A percentile compares a stretch with the other conserved stretches of the same genome.
These are phyloP conservation scores for Lentinus tigrinus DNA, from an alignment of 768 basidiomycete species.

Conservation along the genomic window DNA sequence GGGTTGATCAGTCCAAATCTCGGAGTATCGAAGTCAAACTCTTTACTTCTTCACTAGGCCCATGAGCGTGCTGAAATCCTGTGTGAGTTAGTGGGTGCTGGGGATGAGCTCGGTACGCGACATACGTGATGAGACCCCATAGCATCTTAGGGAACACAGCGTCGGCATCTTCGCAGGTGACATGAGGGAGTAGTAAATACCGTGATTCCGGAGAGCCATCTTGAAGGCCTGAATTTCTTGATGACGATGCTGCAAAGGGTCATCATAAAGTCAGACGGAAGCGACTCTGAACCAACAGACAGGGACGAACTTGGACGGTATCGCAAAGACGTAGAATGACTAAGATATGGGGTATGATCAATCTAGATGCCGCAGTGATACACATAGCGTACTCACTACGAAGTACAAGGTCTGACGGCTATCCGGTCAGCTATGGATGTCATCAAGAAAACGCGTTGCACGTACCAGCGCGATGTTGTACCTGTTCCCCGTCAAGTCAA, in stretches of 20 bases:
- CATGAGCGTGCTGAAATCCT: slow-evolving; percentile 49
- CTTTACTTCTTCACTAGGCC: slow-evolving; percentile 60
- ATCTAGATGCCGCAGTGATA: slow-evolving; percentile 57
- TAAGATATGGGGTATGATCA: slow-evolving; percentile 14
- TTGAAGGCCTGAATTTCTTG: slow-evolving; percentile 61
- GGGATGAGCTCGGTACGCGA: neutral
- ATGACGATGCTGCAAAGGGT: slow-evolving; percentile 39
- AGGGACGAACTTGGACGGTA: slow-evolving; percentile 57
- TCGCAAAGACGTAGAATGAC: slow-evolving; percentile 65
- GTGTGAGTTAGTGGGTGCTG: neutral
- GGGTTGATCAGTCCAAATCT: no score
- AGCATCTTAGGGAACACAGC: slow-evolving; percentile 35
- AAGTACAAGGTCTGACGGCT: no score
- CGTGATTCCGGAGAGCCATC: slow-evolving; percentile 66
- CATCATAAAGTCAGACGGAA: neutral
- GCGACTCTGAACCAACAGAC: no score
- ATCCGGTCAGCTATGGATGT: no score
- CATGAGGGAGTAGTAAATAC: slow-evolving; percentile 30
- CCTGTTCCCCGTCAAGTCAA: slow-evolving; percentile 52
- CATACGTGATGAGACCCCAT: slow-evolving; percentile 66
- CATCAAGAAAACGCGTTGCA: no score
- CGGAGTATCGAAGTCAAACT: no score
- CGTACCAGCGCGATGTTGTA: slow-evolving; percentile 64
- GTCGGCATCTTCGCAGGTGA: no score
- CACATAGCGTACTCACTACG: slow-evolving; percentile 47